Evolutionary conservation across 331 rosid species (phyloP).

Genomic region (Quercus phellos): DNA sequence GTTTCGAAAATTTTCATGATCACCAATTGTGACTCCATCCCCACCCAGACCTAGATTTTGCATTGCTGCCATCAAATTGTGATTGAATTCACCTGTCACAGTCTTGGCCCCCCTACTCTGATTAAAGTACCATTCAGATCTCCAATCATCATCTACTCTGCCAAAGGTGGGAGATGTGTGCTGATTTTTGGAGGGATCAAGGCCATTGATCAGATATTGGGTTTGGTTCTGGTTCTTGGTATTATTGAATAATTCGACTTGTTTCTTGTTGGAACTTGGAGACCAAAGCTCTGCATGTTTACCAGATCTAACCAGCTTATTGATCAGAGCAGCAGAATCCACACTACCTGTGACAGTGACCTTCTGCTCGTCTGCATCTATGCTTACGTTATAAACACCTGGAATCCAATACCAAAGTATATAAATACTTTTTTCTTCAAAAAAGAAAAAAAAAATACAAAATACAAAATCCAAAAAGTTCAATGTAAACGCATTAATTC

Average conservation of each 20-base stretch:
- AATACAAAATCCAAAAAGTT: too few species aligned
- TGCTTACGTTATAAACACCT: conserved; percentile 45
- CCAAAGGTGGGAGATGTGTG: conserved; percentile 16
- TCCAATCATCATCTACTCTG: conserved; percentile 6
- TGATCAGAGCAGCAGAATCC: conserved; percentile 39
- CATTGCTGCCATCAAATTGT: conserved; percentile 9
- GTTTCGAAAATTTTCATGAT: conserved; percentile 7
- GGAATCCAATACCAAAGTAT: conserved; percentile 14
- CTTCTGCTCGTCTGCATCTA: conserved; percentile 37
- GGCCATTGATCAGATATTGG: conserved; percentile 1
- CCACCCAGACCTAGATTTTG: conserved; percentile 7
- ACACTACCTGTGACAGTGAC: conserved; percentile 40
- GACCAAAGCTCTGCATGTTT: conserved; percentile 57
- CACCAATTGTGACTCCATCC: neutral
- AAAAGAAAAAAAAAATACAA: neutral
- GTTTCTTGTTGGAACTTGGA: conserved; percentile 26
- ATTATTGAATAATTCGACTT: neutral
- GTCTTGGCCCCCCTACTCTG: conserved; percentile 8
- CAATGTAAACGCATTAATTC: too few species aligned
- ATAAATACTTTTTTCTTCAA: neutral
- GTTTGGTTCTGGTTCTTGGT: conserved; percentile 6
- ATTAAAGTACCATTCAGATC: conserved; percentile 10
- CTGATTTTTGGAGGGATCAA: conserved; percentile 4
- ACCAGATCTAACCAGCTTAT: conserved; percentile 42
- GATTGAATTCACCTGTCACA: neutral